These are phyloP conservation scores for Puccinia polysora DNA, from an alignment of 1,284 basidiomycete species.

Conservation along the genomic window DNA sequence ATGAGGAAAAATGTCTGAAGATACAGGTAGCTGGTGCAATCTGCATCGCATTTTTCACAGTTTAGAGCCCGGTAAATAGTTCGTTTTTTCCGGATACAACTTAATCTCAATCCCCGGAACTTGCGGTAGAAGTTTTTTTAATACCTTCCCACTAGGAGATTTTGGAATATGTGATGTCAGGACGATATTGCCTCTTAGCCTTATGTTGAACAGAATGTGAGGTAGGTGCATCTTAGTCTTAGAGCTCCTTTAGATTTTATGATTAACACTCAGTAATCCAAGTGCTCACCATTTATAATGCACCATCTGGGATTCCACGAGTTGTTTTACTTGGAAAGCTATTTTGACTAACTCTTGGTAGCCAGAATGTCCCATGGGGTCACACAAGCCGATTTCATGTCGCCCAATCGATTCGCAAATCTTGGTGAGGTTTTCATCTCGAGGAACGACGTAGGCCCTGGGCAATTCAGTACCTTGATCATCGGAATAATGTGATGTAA, in stretches of 20 bases:
- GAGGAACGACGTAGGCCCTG: slow-evolving; percentile 51
- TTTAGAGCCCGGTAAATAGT: too few species aligned
- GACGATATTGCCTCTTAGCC: slow-evolving; percentile 18
- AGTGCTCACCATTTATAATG: slow-evolving; percentile 51
- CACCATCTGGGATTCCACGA: slow-evolving; percentile 50
- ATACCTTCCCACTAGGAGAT: slow-evolving; percentile 23
- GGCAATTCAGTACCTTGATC: slow-evolving; percentile 50
- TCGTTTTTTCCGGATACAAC: too few species aligned
- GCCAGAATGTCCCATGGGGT: background rate
- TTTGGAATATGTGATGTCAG: slow-evolving; percentile 21
- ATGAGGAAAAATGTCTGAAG: too few species aligned
- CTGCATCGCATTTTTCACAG: too few species aligned
- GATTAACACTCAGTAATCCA: background rate
- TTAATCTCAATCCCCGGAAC: slow-evolving; percentile 2
- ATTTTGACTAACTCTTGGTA: slow-evolving; percentile 36
- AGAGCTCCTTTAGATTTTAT: background rate
- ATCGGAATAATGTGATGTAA: slow-evolving; percentile 48
- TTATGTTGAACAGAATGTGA: background rate
- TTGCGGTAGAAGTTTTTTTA: background rate
- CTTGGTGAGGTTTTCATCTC: slow-evolving; percentile 23
- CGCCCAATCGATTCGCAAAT: slow-evolving; percentile 8
- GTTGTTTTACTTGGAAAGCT: slow-evolving; percentile 49
- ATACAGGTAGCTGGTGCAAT: too few species aligned
- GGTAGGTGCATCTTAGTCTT: background rate
- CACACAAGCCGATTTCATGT: background rate